Conservation (phyloP, 257 asterid genomes). For the Ilex aquifolium region DNA sequence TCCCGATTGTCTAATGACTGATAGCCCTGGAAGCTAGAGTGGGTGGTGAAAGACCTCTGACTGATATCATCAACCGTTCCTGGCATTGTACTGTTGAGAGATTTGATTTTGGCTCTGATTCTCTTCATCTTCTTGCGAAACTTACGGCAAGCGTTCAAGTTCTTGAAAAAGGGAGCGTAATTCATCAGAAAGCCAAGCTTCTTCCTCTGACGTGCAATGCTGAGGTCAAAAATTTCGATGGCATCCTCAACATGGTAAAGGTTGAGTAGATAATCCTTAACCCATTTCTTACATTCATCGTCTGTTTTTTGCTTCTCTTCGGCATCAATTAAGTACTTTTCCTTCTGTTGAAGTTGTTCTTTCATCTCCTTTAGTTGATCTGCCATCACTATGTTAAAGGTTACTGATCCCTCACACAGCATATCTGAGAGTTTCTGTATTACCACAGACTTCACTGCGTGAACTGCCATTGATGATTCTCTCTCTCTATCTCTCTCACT, state of each 20-base stretch:
- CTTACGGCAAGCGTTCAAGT: conserved; percentile 12
- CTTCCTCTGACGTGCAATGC: conserved; percentile 7
- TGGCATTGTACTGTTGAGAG: neutral
- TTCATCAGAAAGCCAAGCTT: conserved; percentile 20
- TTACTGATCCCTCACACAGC: conserved; percentile 12
- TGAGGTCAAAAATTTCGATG: conserved; percentile 19
- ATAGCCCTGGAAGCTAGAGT: neutral
- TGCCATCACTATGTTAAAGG: conserved; percentile 1
- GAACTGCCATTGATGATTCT: conserved; percentile 16
- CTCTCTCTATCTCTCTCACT: neutral
- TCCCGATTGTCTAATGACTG: neutral
- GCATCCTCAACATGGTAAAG: conserved; percentile 30
- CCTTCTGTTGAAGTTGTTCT: neutral
- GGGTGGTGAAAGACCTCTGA: neutral
- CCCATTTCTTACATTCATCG: conserved; percentile 6
- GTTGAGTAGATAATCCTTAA: conserved; percentile 5
- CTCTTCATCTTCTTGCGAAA: conserved; percentile 16
- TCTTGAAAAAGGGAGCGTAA: conserved; percentile 14
- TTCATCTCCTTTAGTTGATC: conserved; percentile 13
- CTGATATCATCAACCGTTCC: conserved; percentile 5
- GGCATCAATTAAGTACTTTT: conserved; percentile 1
- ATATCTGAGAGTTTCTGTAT: conserved; percentile 20
- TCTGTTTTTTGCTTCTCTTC: conserved; percentile 5
- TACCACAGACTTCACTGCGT: conserved; percentile 20
- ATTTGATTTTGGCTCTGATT: conserved; percentile 4